These are phyloP conservation scores for Aspergillus luchuensis DNA, from an alignment of 2,329 filamentous ascomycete species.

Conservation along the genomic window DNA sequence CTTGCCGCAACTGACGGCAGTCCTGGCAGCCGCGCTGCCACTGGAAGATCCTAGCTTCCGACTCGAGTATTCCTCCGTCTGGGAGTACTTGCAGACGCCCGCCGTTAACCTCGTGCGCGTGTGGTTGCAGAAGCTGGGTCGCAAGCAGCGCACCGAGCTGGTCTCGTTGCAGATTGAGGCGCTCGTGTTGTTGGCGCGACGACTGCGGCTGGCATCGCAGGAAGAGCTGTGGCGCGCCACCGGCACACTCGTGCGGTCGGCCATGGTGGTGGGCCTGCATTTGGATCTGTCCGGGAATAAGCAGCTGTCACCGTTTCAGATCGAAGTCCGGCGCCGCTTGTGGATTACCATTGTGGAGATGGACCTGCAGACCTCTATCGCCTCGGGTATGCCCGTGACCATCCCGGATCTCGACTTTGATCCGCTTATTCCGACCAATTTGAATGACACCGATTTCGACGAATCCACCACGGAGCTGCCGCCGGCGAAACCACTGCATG, in stretches of 20 bases:
- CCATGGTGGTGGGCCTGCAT: conserved; percentile 47
- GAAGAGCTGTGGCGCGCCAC: conserved; percentile 50
- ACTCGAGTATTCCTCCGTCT: conserved; percentile 10
- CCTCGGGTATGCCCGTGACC: conserved; percentile 44
- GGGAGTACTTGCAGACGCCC: conserved; percentile 21
- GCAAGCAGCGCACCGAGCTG: conserved; percentile 25
- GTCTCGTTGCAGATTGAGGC: conserved; percentile 22
- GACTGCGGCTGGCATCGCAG: conserved; percentile 12
- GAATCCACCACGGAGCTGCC: conserved; percentile 37
- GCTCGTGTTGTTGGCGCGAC: conserved; percentile 19
- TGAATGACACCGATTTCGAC: conserved; percentile 45
- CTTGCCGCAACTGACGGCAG: conserved; percentile 22
- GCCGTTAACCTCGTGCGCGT: conserved; percentile 15
- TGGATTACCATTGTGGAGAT: conserved; percentile 46
- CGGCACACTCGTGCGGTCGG: conserved; percentile 34
- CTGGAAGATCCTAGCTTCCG: conserved; percentile 6
- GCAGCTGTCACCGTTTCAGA: conserved; percentile 38
- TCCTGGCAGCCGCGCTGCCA: conserved; percentile 13
- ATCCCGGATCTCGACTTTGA: conserved; percentile 41
- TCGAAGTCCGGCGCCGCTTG: conserved; percentile 38
- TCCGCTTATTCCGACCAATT: conserved; percentile 42
- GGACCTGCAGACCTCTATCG: conserved; percentile 49
- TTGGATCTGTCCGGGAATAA: conserved; percentile 38
- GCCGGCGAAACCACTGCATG: conserved; percentile 27
- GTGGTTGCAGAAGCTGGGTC: conserved; percentile 23